Evolutionary conservation across 805 yeast species (phyloP), one percentile per base, ranked within the genome.

Genomic region (Ogataea ganodermae): DNA sequence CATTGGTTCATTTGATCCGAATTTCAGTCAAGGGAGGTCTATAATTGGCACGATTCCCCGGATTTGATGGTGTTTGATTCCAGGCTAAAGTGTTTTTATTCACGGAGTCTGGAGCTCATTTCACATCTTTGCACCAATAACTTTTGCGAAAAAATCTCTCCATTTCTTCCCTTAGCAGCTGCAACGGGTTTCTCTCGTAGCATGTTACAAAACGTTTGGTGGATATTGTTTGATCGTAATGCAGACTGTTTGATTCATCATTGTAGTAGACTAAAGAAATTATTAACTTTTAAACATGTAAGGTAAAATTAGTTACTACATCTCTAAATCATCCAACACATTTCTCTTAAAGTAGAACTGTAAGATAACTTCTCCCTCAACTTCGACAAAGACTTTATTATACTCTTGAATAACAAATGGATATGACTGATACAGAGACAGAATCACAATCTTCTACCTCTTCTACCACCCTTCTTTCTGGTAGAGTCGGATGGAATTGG

Each of bases 381-480:
- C 35, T 26, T 36, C 32, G 31, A 36, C 42, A 31, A 39, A 44
- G 37, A 30, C 27, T 22, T 21, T 37, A 32, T 35, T 35, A 23
- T 31, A 46, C 44, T 32, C 40, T 45, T 41, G 36, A 24, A 45
- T 45, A 46, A 44, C 42, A 45, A 40, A 42, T 22, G 39, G 38
- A 36, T 32, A 46, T 42, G 50, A 46, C 30, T 32, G 40, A 37
- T 28, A 30, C 26, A 31, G 28, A 24, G 48, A 45, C 39, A 51
- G 32, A 57, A 54, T 66, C 62, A 67, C 56, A 91, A 86, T 88
- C 99, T 90, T 86, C 99, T 92, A 92, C 99, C 99, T 86, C 99
- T 91, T 84, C 99, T 94, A 89, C 99, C 99, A 89, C 99, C 99
- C 96, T 94, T 95, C 89, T 92, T 89, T 87, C 99, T 94, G 78